Percentiles rank a stretch among this genome's conserved stretches.
These are phyloP conservation scores for Pseudopithomyces maydicus DNA, from an alignment of 2,329 filamentous ascomycete species.

Conservation along the genomic window DNA sequence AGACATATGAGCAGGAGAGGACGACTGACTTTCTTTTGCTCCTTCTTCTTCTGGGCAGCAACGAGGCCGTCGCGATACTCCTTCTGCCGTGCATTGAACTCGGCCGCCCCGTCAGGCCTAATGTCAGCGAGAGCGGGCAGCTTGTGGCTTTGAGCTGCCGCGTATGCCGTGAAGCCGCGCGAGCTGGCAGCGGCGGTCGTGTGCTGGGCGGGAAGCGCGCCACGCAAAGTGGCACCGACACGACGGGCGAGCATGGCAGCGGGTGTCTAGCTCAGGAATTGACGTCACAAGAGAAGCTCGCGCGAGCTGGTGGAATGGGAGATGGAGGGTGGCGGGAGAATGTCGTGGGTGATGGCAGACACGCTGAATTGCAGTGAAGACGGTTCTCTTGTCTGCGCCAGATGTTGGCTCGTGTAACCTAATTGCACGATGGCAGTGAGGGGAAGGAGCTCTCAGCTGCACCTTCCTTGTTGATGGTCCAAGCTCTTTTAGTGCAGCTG, in stretches of 20 bases:
- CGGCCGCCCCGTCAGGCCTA: conserved; percentile 70
- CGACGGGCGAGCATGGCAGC: conserved; percentile 40
- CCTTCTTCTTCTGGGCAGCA: conserved; percentile 75
- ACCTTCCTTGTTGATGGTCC: conserved; percentile 6
- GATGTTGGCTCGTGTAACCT: neutral
- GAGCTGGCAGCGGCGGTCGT: conserved; percentile 18
- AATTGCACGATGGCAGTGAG: conserved; percentile 1
- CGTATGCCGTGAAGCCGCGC: conserved; percentile 35
- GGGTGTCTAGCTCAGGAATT: conserved; percentile 6
- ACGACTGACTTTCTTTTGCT: conserved; percentile 81
- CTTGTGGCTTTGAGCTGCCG: conserved; percentile 32
- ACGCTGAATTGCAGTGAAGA: neutral
- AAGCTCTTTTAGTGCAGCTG: conserved; percentile 4
- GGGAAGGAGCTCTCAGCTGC: conserved; percentile 6
- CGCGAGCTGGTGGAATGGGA: conserved; percentile 4
- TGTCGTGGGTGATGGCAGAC: neutral
- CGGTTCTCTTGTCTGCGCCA: conserved; percentile 12
- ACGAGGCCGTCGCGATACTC: conserved; percentile 83
- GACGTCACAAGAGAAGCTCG: conserved; percentile 9
- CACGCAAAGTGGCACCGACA: conserved; percentile 32
- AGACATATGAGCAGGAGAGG: conserved; percentile 48
- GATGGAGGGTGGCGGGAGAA: neutral
- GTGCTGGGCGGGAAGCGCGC: conserved; percentile 22
- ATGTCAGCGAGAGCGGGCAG: conserved; percentile 85
- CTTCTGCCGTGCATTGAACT: conserved; percentile 83